phyloP scores from a whole-genome alignment of 2,329 filamentous ascomycete genomes.

The Fusarium scirpi region DNA sequence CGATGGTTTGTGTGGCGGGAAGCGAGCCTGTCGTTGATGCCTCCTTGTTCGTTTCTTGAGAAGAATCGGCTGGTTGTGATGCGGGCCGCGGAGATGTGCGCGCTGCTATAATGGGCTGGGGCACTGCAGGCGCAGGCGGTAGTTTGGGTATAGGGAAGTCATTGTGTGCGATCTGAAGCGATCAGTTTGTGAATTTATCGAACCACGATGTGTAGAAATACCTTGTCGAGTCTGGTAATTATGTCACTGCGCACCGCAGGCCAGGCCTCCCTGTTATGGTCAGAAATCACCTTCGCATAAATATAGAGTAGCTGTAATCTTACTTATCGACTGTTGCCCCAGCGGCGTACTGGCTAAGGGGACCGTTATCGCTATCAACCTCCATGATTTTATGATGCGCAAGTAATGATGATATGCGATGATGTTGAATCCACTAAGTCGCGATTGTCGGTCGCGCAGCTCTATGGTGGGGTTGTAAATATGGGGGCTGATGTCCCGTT shows the following conservation, averaged over 20 bases:
- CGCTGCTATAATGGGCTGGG: constrained; percentile 56
- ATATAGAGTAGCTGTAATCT: constrained; percentile 43
- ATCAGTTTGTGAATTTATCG: background rate
- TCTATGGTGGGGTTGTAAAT: constrained; percentile 48
- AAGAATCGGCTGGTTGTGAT: constrained; percentile 57
- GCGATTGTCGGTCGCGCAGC: constrained; percentile 24
- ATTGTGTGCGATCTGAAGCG: constrained; percentile 74
- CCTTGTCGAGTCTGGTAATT: constrained; percentile 75
- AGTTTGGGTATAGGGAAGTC: constrained; percentile 79
- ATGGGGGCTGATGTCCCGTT: constrained; percentile 43
- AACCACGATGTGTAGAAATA: constrained; percentile 43
- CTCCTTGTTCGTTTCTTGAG: constrained; percentile 76
- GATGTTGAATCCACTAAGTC: constrained; percentile 23
- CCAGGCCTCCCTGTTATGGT: constrained; percentile 72
- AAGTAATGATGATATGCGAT: constrained; percentile 21
- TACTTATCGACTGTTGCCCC: constrained; percentile 69
- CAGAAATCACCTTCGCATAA: constrained; percentile 37
- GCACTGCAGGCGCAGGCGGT: constrained; percentile 58
- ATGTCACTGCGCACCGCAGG: constrained; percentile 73
- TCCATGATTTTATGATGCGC: constrained; percentile 60
- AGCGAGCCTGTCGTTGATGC: constrained; percentile 64
- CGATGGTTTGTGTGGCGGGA: constrained; percentile 50
- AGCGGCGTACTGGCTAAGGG: constrained; percentile 61
- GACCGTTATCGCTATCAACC: constrained; percentile 64
- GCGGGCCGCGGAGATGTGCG: constrained; percentile 59